Base-by-base conservation (phyloP, 352 stramenopile species). In the Blastocystis sp. region DNA sequence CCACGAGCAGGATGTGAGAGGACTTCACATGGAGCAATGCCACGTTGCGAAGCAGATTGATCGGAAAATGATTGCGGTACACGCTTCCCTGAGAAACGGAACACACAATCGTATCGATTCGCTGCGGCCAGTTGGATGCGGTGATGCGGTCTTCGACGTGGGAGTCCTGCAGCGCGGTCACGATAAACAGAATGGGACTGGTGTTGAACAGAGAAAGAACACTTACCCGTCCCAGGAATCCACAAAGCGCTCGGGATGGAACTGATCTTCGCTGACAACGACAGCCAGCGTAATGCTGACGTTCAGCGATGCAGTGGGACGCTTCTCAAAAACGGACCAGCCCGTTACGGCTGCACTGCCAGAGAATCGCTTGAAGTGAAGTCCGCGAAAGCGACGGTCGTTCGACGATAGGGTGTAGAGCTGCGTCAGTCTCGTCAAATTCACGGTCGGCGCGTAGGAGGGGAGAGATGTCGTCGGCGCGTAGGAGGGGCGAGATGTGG, bases 41-140 rank as follows among this genome's bases (percentile, higher is more conserved):
- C 29, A 85, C 55, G 26, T 85, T 69, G 29, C 74, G 74, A n/a
- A 85, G 51, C n/a, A 85, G 51, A 29, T 85, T 85, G 33, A 85
- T 50, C 24, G 74, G 74, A 13, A 85, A 69, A 12, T 26, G 12
- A 3, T 0, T 31, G 31, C 16, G 1, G 37, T 55, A 85, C 29
- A 69, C 74, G 61, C 21, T 85, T 0, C 50, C 33, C 37, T 33
- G 24, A 12, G 31, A 39, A 21, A 41, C 21, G 35, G 74, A 31
- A 19, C 31, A 51, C 9, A 62, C 33, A 6, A 85, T 51, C 16
- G 66, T n/a, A 29, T 3, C 16, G 6, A 85, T 55, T 10, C 50
- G 41, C 33, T 26, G 31, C 3, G 50, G 74, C 1, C 67, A 21
- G n/a, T 6, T 21, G n/a, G 4, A 9, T 12, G 74, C n/a, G 21